Evolutionary conservation across 768 basidiomycete species (phyloP).

Genomic region (Suillus brevipes): DNA sequence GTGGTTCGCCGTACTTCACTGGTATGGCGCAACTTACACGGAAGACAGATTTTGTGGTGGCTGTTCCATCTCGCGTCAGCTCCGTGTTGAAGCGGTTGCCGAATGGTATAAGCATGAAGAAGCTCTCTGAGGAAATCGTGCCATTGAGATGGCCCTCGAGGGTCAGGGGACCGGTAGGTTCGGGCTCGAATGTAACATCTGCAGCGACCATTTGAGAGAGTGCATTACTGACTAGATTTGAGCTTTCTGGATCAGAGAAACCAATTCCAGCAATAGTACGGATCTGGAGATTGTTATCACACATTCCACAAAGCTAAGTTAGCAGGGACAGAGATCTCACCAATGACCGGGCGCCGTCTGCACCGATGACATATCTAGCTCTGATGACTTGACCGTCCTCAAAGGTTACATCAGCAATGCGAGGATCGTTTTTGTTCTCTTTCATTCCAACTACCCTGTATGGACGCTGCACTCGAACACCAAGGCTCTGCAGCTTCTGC

Average conservation of each 20-base stretch:
- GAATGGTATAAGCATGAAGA: conserved; percentile 37
- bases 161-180: conserved; percentile 13
- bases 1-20: conserved; percentile 27
- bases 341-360: conserved; percentile 49
- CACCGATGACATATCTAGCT: conserved; percentile 49
- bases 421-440: conserved; percentile 25
- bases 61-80: background rate
- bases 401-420: conserved; percentile 42
- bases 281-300: conserved; percentile 32
- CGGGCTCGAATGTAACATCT: conserved; percentile 42
- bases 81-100: conserved; percentile 14
- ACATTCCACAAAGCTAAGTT: background rate
- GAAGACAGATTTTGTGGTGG: conserved; percentile 22
- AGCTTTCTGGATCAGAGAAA: conserved; percentile 45
- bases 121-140: conserved; percentile 27
- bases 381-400: conserved; percentile 45
- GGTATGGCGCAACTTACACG: conserved; percentile 42
- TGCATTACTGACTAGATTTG: conserved; percentile 16
- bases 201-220: conserved; percentile 46
- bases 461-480: conserved; percentile 39
- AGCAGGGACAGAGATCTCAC: conserved; percentile 28
- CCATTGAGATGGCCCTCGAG: conserved; percentile 19
- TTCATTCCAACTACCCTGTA: conserved; percentile 41
- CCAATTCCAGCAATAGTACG: conserved; percentile 41
- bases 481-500: conserved; percentile 32